These are phyloP conservation scores for Madurella mycetomatis DNA, from an alignment of 2,329 filamentous ascomycete species.

Conservation along the genomic window DNA sequence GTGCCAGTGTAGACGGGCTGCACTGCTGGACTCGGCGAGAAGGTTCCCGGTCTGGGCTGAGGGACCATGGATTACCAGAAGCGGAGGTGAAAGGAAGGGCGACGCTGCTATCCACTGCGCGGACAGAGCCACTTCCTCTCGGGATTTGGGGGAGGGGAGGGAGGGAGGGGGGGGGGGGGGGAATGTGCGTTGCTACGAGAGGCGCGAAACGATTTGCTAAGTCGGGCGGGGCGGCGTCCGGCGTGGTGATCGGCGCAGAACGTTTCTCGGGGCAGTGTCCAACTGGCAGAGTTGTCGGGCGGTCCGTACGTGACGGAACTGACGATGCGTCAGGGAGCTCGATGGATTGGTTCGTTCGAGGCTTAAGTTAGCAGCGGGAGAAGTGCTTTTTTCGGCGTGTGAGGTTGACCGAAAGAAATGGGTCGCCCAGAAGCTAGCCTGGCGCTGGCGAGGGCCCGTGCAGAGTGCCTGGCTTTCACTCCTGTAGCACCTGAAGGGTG, in stretches of 20 bases:
- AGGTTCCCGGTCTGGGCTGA: conserved; percentile 59
- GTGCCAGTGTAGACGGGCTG: conserved; percentile 54
- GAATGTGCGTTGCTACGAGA: neutral
- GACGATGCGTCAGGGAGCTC: conserved; percentile 11
- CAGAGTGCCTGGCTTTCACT: neutral
- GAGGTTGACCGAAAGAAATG: conserved; percentile 27
- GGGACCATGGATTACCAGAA: conserved; percentile 49
- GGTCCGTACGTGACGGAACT: conserved; percentile 9
- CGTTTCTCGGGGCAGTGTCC: neutral
- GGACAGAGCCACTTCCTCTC: conserved; percentile 29
- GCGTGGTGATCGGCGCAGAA: neutral
- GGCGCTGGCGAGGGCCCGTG: conserved; percentile 16
- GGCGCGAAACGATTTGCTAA: neutral
- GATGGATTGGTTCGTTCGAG: conserved; percentile 20
- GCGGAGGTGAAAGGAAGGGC: conserved; percentile 23
- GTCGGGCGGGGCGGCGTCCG: neutral
- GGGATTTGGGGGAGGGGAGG: conserved; percentile 5
- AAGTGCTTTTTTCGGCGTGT: conserved; percentile 27
- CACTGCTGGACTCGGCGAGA: conserved; percentile 55
- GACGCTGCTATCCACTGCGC: conserved; percentile 29
- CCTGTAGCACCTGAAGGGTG: neutral
- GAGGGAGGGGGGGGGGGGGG: neutral
- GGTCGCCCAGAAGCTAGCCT: conserved; percentile 22
- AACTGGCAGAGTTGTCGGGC: conserved; percentile 7
- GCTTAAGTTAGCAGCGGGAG: conserved; percentile 7